Evolutionary conservation across 225 moss, liverwort and hornwort genomes (phyloP), one percentile per base, ranked within the genome.

Genomic region (Anthoceros angustus): DNA sequence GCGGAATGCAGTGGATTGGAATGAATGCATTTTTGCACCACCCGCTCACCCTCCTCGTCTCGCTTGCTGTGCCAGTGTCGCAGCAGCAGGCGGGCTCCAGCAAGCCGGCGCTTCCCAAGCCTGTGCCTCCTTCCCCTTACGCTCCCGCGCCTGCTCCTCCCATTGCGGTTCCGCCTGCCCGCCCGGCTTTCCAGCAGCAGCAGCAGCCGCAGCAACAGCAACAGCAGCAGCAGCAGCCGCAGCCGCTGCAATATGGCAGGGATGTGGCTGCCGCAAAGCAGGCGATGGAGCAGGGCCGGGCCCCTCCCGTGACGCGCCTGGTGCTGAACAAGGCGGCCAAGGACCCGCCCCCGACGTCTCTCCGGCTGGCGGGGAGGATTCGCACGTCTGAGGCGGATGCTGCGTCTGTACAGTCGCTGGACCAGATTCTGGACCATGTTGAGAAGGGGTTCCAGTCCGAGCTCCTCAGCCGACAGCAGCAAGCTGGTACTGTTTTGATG

Each of bases 341-440:
- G 39, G 16, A 20, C 14, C 24, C 8, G 39, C 21, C n/a, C 9
- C 25, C 64, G 18, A 0, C 21, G 23, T 41, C 66, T 42, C 66
- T 41, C 21, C 41, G 66, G 15, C 40, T 42, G 23, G 42, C 41
- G 24, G 39, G 40, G 7, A 42, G 66, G 12, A 66, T 41, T 9
- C 41, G 43, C 41, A 42, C 39, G 15, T 15, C 43, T 66, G 66
- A 41, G 9, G 8, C 74, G 11, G 60, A 67, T 21, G 40, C 63
- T 26, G 70, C 39, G 16, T 55, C 69, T 26, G 40, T 46, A 61
- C 61, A 72, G 24, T 80, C 80, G 24, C 45, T 82, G 70, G 77
- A 75, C 40, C 72, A 80, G 69, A 82, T 82, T 80, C 48, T 85
- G 39, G 82, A 82, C 64, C 71, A 75, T 67, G 82, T 78, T 40